Percentiles rank a stretch among this genome's conserved stretches.
Evolutionary conservation across 768 basidiomycete genomes (phyloP).

Genomic region (Gelatoporia subvermispora): DNA sequence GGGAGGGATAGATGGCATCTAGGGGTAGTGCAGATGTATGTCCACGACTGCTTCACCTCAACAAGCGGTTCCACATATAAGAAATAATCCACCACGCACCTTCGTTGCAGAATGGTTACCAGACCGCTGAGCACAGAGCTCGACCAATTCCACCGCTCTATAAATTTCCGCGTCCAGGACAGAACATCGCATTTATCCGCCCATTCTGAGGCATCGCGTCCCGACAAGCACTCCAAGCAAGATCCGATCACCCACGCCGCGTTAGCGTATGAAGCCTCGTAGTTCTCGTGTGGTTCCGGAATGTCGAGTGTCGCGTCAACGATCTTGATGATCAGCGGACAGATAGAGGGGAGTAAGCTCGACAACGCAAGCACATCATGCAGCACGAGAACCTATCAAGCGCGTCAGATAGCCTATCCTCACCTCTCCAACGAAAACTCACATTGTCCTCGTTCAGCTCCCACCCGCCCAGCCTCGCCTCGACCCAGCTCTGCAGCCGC

Average conservation of each 20-base stretch:
- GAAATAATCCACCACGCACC: too few relatives aligned
- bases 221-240: conserved; percentile 52
- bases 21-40: conserved; percentile 24
- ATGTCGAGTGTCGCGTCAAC: conserved; percentile 36
- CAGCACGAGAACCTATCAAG: conserved; percentile 46
- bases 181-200: conserved; percentile 38
- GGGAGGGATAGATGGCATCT: conserved; percentile 43
- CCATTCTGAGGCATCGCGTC: conserved; percentile 43
- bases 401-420: background rate
- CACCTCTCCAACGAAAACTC: conserved; percentile 7
- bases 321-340: conserved; percentile 39
- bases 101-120: too few relatives aligned
- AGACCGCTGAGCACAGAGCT: conserved; percentile 49
- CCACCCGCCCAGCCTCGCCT: conserved; percentile 39
- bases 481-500: conserved; percentile 46
- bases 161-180: conserved; percentile 42
- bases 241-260: conserved; percentile 53
- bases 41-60: background rate
- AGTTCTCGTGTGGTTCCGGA: conserved; percentile 21
- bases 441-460: conserved; percentile 37
- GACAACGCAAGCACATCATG: conserved; percentile 52
- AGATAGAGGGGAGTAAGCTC: conserved; percentile 41
- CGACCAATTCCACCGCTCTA: conserved; percentile 55
- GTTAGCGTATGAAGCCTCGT: conserved; percentile 33
- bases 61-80: background rate